A percentile compares a stretch with the other conserved stretches of the same genome.
Conservation (phyloP, 2,329 filamentous ascomycete species). For the Amesomyces nigricolor region DNA sequence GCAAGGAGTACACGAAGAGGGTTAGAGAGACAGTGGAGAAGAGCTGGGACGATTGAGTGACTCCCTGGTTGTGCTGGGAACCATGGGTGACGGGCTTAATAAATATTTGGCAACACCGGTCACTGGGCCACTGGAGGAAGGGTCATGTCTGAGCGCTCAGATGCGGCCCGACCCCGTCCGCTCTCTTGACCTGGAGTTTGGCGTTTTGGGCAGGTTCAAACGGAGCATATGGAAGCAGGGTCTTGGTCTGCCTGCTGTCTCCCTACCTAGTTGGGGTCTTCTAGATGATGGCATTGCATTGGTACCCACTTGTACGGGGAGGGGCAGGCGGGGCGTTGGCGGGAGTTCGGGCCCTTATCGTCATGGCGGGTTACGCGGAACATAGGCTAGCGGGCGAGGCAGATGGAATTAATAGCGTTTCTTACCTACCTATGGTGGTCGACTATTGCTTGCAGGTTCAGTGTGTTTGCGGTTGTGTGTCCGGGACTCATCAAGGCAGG, state of each 20-base stretch:
- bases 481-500: too few relatives aligned
- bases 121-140: neutral
- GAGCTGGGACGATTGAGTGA: slow-evolving; percentile 84
- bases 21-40: slow-evolving; percentile 97
- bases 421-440: neutral
- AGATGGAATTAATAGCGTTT: neutral
- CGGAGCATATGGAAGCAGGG: slow-evolving; percentile 14
- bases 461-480: too few relatives aligned
- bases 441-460: neutral
- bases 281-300: neutral
- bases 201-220: slow-evolving; percentile 12
- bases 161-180: neutral
- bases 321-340: neutral
- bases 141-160: neutral
- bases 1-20: slow-evolving; percentile 91
- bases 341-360: slow-evolving; percentile 14
- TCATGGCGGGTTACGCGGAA: neutral
- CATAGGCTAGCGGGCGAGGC: neutral
- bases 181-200: slow-evolving; percentile 10
- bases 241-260: neutral
- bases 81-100: neutral
- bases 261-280: neutral
- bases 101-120: slow-evolving; percentile 4
- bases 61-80: neutral
- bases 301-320: neutral